Percentiles rank a stretch among this genome's conserved stretches.
Conservation (phyloP, 306 rosid genomes). For the Casuarina cunninghamiana region DNA sequence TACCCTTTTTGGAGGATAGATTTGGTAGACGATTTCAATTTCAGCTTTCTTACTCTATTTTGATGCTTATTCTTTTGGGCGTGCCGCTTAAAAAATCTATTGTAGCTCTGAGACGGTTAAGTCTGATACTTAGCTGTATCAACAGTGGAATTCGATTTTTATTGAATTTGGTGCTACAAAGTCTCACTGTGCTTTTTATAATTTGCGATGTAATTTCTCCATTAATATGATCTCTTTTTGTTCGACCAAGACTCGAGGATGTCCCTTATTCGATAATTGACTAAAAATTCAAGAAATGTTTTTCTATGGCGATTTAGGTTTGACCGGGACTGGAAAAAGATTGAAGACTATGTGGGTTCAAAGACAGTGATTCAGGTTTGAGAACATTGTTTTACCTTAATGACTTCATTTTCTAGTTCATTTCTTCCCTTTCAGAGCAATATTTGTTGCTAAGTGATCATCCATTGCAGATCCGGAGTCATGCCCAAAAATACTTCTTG, state of each 20-base stretch:
- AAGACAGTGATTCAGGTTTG: constrained; percentile 94
- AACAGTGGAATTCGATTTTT: not conserved
- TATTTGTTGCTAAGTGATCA: constrained; percentile 4
- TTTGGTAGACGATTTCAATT: not conserved
- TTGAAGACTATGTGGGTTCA: constrained; percentile 95
- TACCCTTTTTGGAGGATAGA: not conserved
- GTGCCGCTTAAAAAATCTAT: not conserved
- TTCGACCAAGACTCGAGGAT: not conserved
- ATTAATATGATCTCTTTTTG: not conserved
- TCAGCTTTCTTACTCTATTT: not conserved
- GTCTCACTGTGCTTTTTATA: not conserved
- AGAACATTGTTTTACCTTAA: constrained; percentile 10
- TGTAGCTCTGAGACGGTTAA: not conserved
- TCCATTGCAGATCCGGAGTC: constrained; percentile 74
- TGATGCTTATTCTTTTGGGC: not conserved
- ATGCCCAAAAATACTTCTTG: constrained; percentile 89
- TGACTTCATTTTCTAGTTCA: constrained; percentile 14
- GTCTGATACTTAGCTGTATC: not conserved
- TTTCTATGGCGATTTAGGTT: constrained; percentile 46
- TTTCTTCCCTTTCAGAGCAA: constrained; percentile 5
- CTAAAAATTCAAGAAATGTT: not conserved
- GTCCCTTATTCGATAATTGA: not conserved
- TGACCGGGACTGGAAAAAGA: constrained; percentile 97
- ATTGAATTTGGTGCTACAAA: not conserved
- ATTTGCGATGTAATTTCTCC: not conserved